These are phyloP conservation scores for Acacia crassicarpa DNA, from an alignment of 306 rosid species.

Conservation along the genomic window DNA sequence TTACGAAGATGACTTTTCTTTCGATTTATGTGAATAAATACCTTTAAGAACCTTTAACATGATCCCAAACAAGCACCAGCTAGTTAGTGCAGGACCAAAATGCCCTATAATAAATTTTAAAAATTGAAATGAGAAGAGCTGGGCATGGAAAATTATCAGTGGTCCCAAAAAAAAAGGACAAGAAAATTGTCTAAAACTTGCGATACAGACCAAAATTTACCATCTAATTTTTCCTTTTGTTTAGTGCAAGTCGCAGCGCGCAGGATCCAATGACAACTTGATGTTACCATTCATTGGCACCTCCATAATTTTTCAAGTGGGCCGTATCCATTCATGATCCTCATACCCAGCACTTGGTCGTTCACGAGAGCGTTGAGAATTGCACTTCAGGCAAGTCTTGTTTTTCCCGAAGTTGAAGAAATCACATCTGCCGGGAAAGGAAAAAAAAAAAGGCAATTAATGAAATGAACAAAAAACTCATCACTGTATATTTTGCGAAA, in stretches of 20 bases:
- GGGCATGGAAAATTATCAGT: neutral
- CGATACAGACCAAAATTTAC: neutral
- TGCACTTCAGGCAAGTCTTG: constrained; percentile 60
- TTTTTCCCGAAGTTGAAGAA: constrained; percentile 62
- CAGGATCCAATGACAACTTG: neutral
- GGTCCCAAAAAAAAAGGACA: neutral
- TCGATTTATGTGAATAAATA: no score
- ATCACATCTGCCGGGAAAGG: constrained; percentile 75
- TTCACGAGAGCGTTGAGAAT: constrained; percentile 41
- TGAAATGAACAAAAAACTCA: neutral
- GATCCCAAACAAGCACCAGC: neutral
- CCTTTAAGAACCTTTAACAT: no score
- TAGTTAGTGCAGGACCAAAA: no score
- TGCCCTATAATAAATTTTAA: neutral
- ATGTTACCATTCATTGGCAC: neutral
- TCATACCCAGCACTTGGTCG: constrained; percentile 32
- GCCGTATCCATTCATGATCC: constrained; percentile 52
- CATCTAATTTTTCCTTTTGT: neutral
- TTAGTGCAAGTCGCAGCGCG: neutral
- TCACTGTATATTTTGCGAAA: neutral
- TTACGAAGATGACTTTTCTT: no score
- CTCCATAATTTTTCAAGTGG: constrained; percentile 3
- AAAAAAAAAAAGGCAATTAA: constrained; percentile 20
- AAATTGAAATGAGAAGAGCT: neutral
- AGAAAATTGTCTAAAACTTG: neutral